Base-by-base conservation (phyloP, 768 basidiomycete species). In the Trametes meyenii region DNA sequence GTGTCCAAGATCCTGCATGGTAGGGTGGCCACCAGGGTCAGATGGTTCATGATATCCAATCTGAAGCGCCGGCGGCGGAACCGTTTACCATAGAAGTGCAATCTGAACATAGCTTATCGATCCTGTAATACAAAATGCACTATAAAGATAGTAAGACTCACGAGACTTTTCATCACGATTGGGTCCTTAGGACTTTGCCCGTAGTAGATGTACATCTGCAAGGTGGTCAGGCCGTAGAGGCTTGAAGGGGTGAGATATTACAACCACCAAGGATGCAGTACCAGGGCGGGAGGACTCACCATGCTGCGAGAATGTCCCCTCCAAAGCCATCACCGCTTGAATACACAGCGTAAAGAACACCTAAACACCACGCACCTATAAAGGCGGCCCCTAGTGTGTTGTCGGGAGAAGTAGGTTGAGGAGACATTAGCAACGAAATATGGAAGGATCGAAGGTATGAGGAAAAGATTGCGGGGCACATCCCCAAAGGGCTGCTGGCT, bases 1-100 rank as follows among this genome's bases (percentile, higher is more conserved):
- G 60, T 63, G 44, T 71, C 68, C 0, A 71, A 60, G 12, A 61
- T 33, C 69, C 69, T 70, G 33, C n/a, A n/a, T n/a, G n/a, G n/a
- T n/a, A n/a, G n/a, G n/a, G n/a, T n/a, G n/a, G n/a, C n/a, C n/a
- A n/a, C n/a, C n/a, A n/a, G n/a, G n/a, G n/a, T n/a, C n/a, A n/a
- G n/a, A n/a, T n/a, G n/a, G n/a, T n/a, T n/a, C n/a, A n/a, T n/a
- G n/a, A n/a, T n/a, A n/a, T n/a, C n/a, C n/a, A n/a, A n/a, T n/a
- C n/a, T n/a, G n/a, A n/a, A n/a, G n/a, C n/a, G n/a, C n/a, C n/a
- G n/a, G n/a, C n/a, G n/a, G n/a, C n/a, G n/a, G n/a, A n/a, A n/a
- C n/a, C n/a, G n/a, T n/a, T n/a, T 26, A 39, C 40, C 33, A 45
- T 19, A 57, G 23, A 13, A 45, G 38, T 44, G 40, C 29, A 11